Base-by-base conservation (phyloP, 129 eudicot species). In the Helichrysum umbraculigerum region DNA sequence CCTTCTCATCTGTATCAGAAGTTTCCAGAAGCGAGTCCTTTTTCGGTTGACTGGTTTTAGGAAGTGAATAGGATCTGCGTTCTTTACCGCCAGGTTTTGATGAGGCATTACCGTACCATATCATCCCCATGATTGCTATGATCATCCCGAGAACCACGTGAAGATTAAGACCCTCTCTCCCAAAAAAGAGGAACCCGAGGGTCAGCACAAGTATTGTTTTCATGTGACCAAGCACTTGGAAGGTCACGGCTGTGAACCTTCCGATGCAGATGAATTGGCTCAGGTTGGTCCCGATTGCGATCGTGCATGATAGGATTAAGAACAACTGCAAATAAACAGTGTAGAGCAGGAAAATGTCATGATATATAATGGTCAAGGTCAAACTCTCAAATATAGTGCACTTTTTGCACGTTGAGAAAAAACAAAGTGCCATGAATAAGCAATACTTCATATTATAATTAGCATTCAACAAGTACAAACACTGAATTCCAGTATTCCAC, bases 211-310 rank as follows among this genome's bases (percentile, higher is more conserved):
- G 86, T 70, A 89, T 83, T 30, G 96, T 89, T 84, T 89, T 89
- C 91, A 89, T 89, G 80, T 89, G 96, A 37, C 96, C 96, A 6
- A 89, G 89, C 47, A 87, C 96, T 81, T 89, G 96, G 76, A 89
- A 89, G 6, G 96, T 67, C 34, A 87, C 96, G 0, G 96, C 96
- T 20, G 96, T 84, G 81, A 81, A 81, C 81, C 85, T 57, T 15
- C 85, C 85, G 4, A 81, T 81, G 81, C 85, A 81, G 60, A 81
- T 81, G 68, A 81, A 81, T 14, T 81, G 85, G 68, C 81, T 81
- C 66, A 81, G 77, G 77, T 81, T 81, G 47, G 85, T 81, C 51
- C 85, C 85, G 20, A 81, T 76, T 76, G 85, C 85, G 34, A 81
- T 81, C 19, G 85, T 81, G 77, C 85, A 81, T 37, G 85, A 81